A percentile compares a stretch with the other conserved stretches of the same genome.
phyloP scores from a whole-genome alignment of 2,329 filamentous ascomycete genomes.

The Septoria linicola region DNA sequence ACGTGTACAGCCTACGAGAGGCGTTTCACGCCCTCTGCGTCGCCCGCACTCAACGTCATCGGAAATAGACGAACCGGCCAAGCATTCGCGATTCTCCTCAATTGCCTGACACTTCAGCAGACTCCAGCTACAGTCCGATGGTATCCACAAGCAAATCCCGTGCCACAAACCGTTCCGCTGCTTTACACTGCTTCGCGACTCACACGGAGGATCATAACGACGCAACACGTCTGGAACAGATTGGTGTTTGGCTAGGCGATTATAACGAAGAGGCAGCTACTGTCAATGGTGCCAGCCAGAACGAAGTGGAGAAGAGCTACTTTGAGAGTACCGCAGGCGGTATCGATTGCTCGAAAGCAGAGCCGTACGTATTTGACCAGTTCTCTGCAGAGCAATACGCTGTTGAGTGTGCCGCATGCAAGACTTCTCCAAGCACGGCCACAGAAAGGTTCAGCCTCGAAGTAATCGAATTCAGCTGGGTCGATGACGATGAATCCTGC shows the following conservation, averaged over 20 bases:
- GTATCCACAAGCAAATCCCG: no score
- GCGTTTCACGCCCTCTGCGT: no score
- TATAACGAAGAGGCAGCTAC: conserved; percentile 1
- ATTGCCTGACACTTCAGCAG: no score
- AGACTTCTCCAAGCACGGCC: neutral
- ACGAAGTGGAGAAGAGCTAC: conserved; percentile 9
- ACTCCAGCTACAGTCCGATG: no score
- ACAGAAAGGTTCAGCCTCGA: conserved; percentile 1
- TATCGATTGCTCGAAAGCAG: neutral
- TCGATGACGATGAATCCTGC: neutral
- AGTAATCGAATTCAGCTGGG: neutral
- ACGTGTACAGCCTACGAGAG: no score
- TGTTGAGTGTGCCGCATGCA: conserved; percentile 6
- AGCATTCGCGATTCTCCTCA: no score
- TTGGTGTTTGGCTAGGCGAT: conserved; percentile 15
- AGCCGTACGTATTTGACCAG: conserved; percentile 13
- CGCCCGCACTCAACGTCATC: no score
- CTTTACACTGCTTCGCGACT: neutral
- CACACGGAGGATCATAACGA: neutral
- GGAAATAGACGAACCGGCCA: no score
- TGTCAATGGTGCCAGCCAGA: conserved; percentile 1
- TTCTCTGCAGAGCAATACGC: neutral
- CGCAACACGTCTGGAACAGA: conserved; percentile 4
- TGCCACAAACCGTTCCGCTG: neutral
- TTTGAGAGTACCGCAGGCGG: conserved; percentile 6